Evolutionary conservation across 1,284 basidiomycete genomes (phyloP), one percentile per base, ranked within the genome.

Genomic region (Rhodotorula mucilaginosa): DNA sequence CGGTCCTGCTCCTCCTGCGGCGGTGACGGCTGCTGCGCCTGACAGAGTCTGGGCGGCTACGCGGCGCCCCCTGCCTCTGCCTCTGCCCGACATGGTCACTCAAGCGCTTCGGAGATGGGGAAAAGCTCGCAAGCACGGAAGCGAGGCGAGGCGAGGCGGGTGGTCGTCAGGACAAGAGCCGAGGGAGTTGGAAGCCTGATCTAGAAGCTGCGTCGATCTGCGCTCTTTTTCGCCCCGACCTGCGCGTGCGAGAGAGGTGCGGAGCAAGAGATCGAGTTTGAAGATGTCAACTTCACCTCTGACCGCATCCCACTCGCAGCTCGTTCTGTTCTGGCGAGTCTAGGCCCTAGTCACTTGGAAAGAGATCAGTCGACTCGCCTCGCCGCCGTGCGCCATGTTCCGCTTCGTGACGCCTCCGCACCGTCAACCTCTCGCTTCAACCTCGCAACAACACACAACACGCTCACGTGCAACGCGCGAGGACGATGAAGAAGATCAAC

Each of bases 21-120:
- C 15, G 57, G 57, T 58, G 46, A 18, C n/a, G 15, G 44, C 47
- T 12, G 26, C 21, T 0, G 58, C 13, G 13, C 70, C 70, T 5
- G 56, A 13, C n/a, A 72, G 63, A 34, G 70, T 66, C 10, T 56
- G 54, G 3, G 63, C 70, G n/a, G 31, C 64, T 19, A 61, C 62
- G n/a, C 70, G 54, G 19, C 58, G 56, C 1, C 70, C 70, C 3
- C 70, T 48, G 8, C 70, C 70, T n/a, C 70, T 56, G 18, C 70
- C 70, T 6, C 70, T 31, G 44, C 54, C 56, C 6, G 65, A 61
- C 67, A 69, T 66, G 39, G 10, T 46, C 23, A n/a, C 31, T 19
- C 26, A n/a, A n/a, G n/a, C 5, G 56, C 4, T 34, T 21, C 8
- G 23, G 58, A 52, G 34, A 51, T 49, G 44, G 39, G 4, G 18